Conservation (phyloP, 768 basidiomycete species). For the Calocera viscosa region DNA sequence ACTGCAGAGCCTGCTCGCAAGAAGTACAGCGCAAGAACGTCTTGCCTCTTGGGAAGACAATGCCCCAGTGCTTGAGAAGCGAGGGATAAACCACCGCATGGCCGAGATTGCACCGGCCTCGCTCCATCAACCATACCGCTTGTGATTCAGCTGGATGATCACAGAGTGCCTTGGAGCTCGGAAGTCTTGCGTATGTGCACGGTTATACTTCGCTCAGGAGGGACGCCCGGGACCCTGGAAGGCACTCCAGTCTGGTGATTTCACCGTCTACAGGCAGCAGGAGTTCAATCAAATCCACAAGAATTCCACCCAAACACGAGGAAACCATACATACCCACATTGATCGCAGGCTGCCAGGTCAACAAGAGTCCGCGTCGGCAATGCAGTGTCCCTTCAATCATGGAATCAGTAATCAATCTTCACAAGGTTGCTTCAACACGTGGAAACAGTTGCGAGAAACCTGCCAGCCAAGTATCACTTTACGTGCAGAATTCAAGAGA, state of each 20-base stretch:
- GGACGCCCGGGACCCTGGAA: not conserved
- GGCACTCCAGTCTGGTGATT: not conserved
- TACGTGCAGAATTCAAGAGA: too few relatives aligned
- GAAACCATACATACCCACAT: too few relatives aligned
- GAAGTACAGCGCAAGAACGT: not conserved
- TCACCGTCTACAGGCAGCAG: not conserved
- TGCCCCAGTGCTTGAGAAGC: not conserved
- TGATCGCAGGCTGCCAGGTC: too few relatives aligned
- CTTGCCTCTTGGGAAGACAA: not conserved
- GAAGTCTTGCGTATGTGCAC: not conserved
- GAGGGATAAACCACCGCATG: not conserved
- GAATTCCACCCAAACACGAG: not conserved
- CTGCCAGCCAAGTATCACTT: too few relatives aligned
- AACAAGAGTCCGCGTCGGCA: too few relatives aligned
- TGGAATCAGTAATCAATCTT: not conserved
- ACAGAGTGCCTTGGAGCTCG: not conserved
- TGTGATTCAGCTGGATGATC: not conserved
- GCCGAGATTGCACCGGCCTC: conserved; percentile 8
- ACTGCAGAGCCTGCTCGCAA: not conserved
- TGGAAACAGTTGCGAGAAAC: not conserved
- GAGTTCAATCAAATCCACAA: not conserved
- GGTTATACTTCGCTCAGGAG: not conserved
- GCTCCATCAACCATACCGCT: not conserved
- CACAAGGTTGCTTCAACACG: not conserved
- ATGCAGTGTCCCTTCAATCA: too few relatives aligned